Evolutionary conservation across 2,329 filamentous ascomycete genomes (phyloP).

Genomic region (Fusarium sp.): DNA sequence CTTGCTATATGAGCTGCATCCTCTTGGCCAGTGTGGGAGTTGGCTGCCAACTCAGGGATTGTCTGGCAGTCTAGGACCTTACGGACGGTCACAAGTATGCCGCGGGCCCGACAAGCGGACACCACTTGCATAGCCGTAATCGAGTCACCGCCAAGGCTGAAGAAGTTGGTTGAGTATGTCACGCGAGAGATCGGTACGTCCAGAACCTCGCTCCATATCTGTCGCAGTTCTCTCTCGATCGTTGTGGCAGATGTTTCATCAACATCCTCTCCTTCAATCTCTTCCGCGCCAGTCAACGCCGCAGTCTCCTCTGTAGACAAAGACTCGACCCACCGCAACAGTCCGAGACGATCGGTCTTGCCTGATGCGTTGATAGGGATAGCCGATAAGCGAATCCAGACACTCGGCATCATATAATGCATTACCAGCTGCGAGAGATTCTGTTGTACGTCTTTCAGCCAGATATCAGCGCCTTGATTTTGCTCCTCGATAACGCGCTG

Average conservation of each 20-base stretch:
- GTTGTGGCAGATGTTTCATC: conserved; percentile 4
- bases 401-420: conserved; percentile 12
- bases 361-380: conserved; percentile 11
- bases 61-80: conserved; percentile 6
- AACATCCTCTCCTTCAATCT: background rate
- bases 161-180: conserved; percentile 16
- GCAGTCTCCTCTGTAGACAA: conserved; percentile 1
- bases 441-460: conserved; percentile 5
- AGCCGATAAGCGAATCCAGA: background rate
- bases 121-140: conserved; percentile 22
- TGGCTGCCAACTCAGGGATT: conserved; percentile 10
- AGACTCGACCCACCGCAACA: conserved; percentile 5
- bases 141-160: conserved; percentile 13
- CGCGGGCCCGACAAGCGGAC: conserved; percentile 6
- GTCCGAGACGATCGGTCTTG: conserved; percentile 7
- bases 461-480: background rate
- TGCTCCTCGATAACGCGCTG: conserved; percentile 3
- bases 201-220: conserved; percentile 10
- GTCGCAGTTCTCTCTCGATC: conserved; percentile 4
- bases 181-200: conserved; percentile 9
- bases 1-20: conserved; percentile 1
- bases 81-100: conserved; percentile 7
- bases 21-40: background rate
- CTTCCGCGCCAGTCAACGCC: background rate
- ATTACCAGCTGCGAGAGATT: conserved; percentile 12